Percentiles rank a stretch among this genome's conserved stretches.
Conservation (phyloP, 1,284 basidiomycete genomes). For the Erythrobasidium hasegawianum region DNA sequence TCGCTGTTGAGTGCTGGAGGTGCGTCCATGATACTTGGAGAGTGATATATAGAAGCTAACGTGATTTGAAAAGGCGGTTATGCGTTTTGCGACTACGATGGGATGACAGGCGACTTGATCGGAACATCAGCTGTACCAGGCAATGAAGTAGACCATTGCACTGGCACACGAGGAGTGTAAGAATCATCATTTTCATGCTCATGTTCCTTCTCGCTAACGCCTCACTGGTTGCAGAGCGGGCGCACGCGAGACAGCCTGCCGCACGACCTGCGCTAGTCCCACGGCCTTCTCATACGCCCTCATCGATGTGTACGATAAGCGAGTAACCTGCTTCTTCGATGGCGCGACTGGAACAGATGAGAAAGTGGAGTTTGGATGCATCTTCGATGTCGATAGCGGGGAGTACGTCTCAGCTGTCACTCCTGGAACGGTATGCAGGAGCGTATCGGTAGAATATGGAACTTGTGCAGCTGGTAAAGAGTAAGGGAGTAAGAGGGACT, state of each 20-base stretch:
- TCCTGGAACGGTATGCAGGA: neutral
- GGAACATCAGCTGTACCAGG: neutral
- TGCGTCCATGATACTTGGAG: neutral
- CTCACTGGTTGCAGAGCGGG: too few species aligned
- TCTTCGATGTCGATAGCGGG: neutral
- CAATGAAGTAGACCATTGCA: neutral
- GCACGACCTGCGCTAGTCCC: neutral
- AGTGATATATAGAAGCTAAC: neutral
- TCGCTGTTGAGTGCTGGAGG: neutral
- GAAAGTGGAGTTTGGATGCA: neutral
- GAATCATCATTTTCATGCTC: neutral
- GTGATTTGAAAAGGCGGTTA: neutral
- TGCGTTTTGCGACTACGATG: neutral
- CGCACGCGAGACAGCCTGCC: too few species aligned
- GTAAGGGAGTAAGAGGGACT: too few species aligned
- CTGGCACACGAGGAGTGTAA: neutral
- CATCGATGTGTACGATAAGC: neutral
- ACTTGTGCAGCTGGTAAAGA: neutral
- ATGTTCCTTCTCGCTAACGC: too few species aligned
- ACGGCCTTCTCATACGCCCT: neutral
- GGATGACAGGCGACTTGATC: neutral
- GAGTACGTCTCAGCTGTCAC: neutral
- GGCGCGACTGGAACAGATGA: neutral
- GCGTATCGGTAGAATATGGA: neutral
- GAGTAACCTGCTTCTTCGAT: neutral